Base-by-base conservation (phyloP, 371 early-diverging fungal genomes). In the Cokeromyces recurvatus region DNA sequence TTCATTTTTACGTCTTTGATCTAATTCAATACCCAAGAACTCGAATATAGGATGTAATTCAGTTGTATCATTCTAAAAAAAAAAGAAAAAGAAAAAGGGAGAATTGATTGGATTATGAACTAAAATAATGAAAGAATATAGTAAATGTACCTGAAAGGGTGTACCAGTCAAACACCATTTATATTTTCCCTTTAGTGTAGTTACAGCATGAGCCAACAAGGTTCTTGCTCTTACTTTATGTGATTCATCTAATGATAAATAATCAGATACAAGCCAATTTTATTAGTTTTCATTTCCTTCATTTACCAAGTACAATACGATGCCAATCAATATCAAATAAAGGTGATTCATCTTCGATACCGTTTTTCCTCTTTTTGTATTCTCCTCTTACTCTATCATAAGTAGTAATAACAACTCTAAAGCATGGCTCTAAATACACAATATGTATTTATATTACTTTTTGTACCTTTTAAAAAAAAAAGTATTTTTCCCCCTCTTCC, bases 141-240 rank as follows among this genome's bases (percentile, higher is more conserved):
- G 29, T n/a, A 21, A n/a, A 16, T 22, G 36, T 67, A 68, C 68
- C 66, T 92, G 91, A 8, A 68, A 48, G 6, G 82, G 80, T 14
- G 85, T 91, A 42, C 95, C 97, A 11, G 92, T 89, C 29, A 97
- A 64, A 45, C 92, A 87, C 88, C 92, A 91, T 41, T 89, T 74
- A 38, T 81, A 67, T 31, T 48, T 59, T 9, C 65, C 53, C 17
- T 40, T 39, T 22, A 71, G 34, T 23, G 55, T 43, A 17, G 51
- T 44, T 6, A 67, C 61, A 15, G 68, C 46, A 12, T 60, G 49
- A 12, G 56, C 56, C 7, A 71, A 23, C 35, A 53, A 46, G 1
- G 71, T 51, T 25, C 53, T 49, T 8, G 51, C 55, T 37, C 68
- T 51, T 27, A 96, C 82, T 29, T 80, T 62, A 54, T 96, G 94